Evolutionary conservation across 768 basidiomycete genomes (phyloP), one percentile per base, ranked within the genome.

Genomic region (Kwoniella mangroviensis): DNA sequence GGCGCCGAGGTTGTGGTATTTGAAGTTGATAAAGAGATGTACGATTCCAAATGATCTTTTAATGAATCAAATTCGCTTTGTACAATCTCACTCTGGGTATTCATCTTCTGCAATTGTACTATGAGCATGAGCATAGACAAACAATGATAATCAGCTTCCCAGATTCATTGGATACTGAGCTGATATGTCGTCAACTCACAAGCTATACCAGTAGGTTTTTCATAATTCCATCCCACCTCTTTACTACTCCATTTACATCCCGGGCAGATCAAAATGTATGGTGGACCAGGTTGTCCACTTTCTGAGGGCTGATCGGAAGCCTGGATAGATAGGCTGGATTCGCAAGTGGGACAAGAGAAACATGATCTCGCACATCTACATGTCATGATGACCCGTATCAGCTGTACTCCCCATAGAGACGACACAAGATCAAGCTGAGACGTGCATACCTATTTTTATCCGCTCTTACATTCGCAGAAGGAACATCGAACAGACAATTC

Each of bases 401-500:
- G 49, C 51, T 42, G 12, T 13, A 34, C 24, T 22, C 19, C 13
- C 1, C 45, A 12, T 12, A 15, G 45, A 49, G 45, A 13, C 45
- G 2, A 19, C 15, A 10, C 3, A 6, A 58, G 12, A 40, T 3
- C 34, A n/a, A 22, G 28, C 34, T 4, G n/a, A n/a, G 15, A 24
- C 15, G 42, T 41, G 71, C 84, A 75, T 72, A 92, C 96, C 95
- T 88, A 79, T 97, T 98, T 87, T 94, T 96, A 84, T 99, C 97
- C 13, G 92, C 94, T 65, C 97, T 87, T n/a, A 99, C 97, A 77
- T 94, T 97, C 2, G 97, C 97, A 81, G 91, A 94, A 0, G 97
- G 96, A 12, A 99, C 97, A 81, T 99, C 97, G 82, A 98, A 99
- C 19, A 98, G 86, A 82, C 97, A 99, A 82, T 96, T 95, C 41